phyloP scores from a whole-genome alignment of 108 stramenopile species.

The Stephanodiscus triporus region DNA sequence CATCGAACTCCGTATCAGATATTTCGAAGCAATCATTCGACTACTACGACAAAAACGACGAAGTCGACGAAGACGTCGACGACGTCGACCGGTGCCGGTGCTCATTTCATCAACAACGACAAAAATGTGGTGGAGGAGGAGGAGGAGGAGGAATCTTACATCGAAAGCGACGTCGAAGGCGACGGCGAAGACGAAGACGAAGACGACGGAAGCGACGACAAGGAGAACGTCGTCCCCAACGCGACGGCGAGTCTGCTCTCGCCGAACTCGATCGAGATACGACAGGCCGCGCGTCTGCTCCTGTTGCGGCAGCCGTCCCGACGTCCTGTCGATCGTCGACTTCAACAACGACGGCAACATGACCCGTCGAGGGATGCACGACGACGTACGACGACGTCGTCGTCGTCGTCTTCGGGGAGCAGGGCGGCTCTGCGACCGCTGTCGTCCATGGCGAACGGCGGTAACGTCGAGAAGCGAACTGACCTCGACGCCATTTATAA shows the following conservation, averaged over 20 bases:
- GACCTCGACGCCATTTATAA: too few relatives aligned
- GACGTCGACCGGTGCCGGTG: neutral
- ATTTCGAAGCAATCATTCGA: neutral
- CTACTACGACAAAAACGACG: neutral
- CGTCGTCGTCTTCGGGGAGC: neutral
- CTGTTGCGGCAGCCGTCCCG: neutral
- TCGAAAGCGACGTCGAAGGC: neutral
- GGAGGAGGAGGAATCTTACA: neutral
- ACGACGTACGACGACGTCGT: neutral
- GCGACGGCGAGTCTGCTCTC: neutral
- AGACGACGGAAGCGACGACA: neutral
- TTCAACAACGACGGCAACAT: neutral
- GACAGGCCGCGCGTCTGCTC: neutral
- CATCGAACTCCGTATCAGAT: neutral
- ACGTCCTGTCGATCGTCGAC: neutral
- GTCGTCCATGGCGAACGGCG: neutral
- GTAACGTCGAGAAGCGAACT: too few relatives aligned
- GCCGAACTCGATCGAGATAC: conserved; percentile 1
- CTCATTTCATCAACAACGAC: neutral
- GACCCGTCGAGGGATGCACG: too few relatives aligned
- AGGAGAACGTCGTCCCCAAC: neutral
- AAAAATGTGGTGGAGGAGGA: neutral
- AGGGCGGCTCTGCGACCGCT: neutral
- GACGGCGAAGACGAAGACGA: neutral
- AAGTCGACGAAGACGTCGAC: neutral